A percentile compares a stretch with the other conserved stretches of the same genome.
These are phyloP conservation scores for Fusarium poae DNA, from an alignment of 2,329 filamentous ascomycete species.

Conservation along the genomic window DNA sequence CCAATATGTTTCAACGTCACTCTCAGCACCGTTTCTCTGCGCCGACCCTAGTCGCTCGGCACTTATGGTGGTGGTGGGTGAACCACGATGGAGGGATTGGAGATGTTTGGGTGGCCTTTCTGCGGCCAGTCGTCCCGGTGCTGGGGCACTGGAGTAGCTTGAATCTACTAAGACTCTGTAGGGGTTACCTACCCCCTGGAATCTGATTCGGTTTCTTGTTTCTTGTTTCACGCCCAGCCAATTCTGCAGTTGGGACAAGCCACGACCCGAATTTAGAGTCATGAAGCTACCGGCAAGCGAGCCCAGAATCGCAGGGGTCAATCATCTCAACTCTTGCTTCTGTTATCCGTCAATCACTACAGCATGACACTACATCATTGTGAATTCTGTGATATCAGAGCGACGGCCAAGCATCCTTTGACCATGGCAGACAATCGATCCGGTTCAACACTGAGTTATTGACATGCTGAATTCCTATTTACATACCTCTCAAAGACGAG, in stretches of 20 bases:
- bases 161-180: background rate
- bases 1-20: conserved; percentile 29
- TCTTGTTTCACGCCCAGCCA: conserved; percentile 35
- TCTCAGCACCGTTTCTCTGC: conserved; percentile 29
- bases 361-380: background rate
- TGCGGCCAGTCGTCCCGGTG: conserved; percentile 42
- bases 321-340: background rate
- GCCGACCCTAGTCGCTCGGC: conserved; percentile 41
- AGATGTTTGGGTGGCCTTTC: conserved; percentile 27
- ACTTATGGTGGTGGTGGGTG: conserved; percentile 40
- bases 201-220: conserved; percentile 24
- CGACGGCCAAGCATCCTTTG: background rate
- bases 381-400: background rate
- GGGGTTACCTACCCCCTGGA: conserved; percentile 12
- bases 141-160: conserved; percentile 25
- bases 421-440: background rate
- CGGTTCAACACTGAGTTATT: background rate
- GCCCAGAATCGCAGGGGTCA: conserved; percentile 6
- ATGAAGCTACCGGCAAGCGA: conserved; percentile 12
- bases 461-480: background rate
- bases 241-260: conserved; percentile 18
- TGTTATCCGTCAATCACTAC: background rate
- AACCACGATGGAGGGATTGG: conserved; percentile 3
- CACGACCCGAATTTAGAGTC: conserved; percentile 28
- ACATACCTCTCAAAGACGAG: background rate